Conservation (phyloP, 2,329 filamentous ascomycete genomes). For the Fusarium nurragi region DNA sequence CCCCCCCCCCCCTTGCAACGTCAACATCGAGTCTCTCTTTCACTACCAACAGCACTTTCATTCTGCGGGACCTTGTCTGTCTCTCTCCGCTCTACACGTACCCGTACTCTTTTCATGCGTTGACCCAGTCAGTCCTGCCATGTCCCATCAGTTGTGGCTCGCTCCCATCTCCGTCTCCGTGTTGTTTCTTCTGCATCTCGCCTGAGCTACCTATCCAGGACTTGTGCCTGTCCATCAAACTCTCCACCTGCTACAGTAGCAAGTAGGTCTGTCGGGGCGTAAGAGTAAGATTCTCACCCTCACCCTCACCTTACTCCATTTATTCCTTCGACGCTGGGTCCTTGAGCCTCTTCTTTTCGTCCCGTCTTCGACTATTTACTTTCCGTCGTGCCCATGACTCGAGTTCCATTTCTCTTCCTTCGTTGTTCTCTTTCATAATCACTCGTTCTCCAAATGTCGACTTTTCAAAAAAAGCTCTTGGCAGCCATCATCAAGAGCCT, state of each 20-base stretch:
- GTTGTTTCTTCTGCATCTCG: constrained; percentile 32
- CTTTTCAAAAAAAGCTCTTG: constrained; percentile 63
- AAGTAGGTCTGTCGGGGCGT: constrained; percentile 33
- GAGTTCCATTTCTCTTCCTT: constrained; percentile 7
- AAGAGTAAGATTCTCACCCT: constrained; percentile 42
- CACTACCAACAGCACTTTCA: not conserved
- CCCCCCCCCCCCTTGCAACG: constrained; percentile 28
- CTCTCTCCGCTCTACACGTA: constrained; percentile 22
- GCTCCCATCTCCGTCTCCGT: constrained; percentile 17
- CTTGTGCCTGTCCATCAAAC: constrained; percentile 36
- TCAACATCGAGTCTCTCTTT: constrained; percentile 11
- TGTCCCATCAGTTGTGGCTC: constrained; percentile 35
- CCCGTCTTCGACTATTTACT: constrained; percentile 41
- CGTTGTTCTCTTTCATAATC: constrained; percentile 47
- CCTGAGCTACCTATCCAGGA: constrained; percentile 29
- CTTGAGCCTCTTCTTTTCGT: constrained; percentile 18
- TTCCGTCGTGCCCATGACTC: constrained; percentile 36
- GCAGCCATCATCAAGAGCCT: constrained; percentile 66
- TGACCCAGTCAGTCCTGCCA: constrained; percentile 23
- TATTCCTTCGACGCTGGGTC: constrained; percentile 14
- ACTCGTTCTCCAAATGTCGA: constrained; percentile 66
- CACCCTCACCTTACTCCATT: constrained; percentile 24
- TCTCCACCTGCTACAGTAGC: constrained; percentile 31
- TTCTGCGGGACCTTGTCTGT: constrained; percentile 1
- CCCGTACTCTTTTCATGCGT: not conserved